Evolutionary conservation across 2,329 filamentous ascomycete species (phyloP).

Genomic region (Aureobasidium lini): DNA sequence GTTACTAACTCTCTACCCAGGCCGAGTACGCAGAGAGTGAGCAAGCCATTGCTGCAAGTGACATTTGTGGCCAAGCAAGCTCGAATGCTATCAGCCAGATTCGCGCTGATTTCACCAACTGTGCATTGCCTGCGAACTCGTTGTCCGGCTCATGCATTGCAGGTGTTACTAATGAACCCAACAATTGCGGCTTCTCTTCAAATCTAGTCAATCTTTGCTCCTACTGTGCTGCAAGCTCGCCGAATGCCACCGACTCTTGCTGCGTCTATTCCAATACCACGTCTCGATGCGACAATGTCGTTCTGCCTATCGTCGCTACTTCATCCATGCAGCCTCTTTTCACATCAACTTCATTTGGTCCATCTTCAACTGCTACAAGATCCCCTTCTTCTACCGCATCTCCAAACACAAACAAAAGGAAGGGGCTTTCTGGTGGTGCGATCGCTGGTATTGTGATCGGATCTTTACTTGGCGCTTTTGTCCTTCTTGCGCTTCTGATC

Average conservation of each 20-base stretch:
- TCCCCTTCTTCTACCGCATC: conserved; percentile 26
- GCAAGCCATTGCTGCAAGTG: conserved; percentile 70
- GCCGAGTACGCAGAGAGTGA: conserved; percentile 83
- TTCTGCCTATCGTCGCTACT: conserved; percentile 59
- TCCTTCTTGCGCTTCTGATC: conserved; percentile 60
- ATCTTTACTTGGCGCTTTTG: conserved; percentile 59
- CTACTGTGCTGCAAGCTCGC: conserved; percentile 75
- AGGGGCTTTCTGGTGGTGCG: conserved; percentile 67
- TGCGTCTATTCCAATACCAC: conserved; percentile 78
- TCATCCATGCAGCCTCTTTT: conserved; percentile 51
- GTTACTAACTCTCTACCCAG: conserved; percentile 34
- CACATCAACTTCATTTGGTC: conserved; percentile 42
- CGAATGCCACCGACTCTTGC: conserved; percentile 91
- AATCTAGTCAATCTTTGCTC: conserved; percentile 71
- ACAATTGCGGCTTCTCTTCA: conserved; percentile 77
- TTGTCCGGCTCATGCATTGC: conserved; percentile 68
- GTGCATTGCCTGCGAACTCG: conserved; percentile 72
- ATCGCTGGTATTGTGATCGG: conserved; percentile 91
- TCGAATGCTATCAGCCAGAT: conserved; percentile 62
- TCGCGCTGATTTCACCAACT: conserved; percentile 85
- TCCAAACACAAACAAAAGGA: conserved; percentile 21
- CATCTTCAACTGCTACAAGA: conserved; percentile 17
- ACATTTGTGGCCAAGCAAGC: conserved; percentile 59
- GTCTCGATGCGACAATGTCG: conserved; percentile 64
- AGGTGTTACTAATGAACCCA: conserved; percentile 70